Evolutionary conservation across 768 basidiomycete species (phyloP).

Genomic region (Cubamyces lactineus): DNA sequence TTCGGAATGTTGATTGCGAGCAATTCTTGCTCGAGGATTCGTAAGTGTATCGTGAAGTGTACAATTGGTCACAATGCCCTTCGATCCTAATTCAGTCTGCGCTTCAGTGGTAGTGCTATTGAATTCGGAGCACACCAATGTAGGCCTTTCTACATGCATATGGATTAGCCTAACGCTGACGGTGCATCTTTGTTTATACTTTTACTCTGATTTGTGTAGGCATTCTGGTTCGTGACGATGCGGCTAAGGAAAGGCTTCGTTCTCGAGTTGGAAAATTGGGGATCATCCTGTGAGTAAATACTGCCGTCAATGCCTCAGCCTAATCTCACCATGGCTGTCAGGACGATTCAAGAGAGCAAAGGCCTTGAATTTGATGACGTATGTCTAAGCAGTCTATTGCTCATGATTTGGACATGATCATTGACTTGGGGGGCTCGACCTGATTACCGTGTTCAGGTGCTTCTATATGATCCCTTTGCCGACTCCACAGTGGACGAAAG

Average conservation of each 20-base stretch:
- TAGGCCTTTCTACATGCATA: slow-evolving; percentile 31
- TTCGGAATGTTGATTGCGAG: slow-evolving; percentile 48
- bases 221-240: slow-evolving; percentile 68
- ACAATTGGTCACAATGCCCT: not conserved
- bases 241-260: slow-evolving; percentile 49
- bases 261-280: slow-evolving; percentile 58
- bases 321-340: slow-evolving; percentile 10
- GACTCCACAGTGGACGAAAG: slow-evolving; percentile 54
- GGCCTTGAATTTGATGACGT: slow-evolving; percentile 72
- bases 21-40: slow-evolving; percentile 58
- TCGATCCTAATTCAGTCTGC: not conserved
- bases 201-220: too few relatives aligned
- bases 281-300: slow-evolving; percentile 53
- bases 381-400: slow-evolving; percentile 1
- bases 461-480: slow-evolving; percentile 75
- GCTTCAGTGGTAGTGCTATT: slow-evolving; percentile 46
- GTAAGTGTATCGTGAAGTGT: slow-evolving; percentile 36
- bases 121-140: slow-evolving; percentile 72
- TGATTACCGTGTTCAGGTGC: slow-evolving; percentile 50
- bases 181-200: not conserved
- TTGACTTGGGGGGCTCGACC: too few relatives aligned
- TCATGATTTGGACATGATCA: not conserved
- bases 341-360: slow-evolving; percentile 65
- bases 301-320: not conserved
- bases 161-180: not conserved